Percentiles rank a stretch among this genome's conserved stretches.
These are phyloP conservation scores for Colletotrichum horii DNA, from an alignment of 2,329 filamentous ascomycete genomes.

Conservation along the genomic window DNA sequence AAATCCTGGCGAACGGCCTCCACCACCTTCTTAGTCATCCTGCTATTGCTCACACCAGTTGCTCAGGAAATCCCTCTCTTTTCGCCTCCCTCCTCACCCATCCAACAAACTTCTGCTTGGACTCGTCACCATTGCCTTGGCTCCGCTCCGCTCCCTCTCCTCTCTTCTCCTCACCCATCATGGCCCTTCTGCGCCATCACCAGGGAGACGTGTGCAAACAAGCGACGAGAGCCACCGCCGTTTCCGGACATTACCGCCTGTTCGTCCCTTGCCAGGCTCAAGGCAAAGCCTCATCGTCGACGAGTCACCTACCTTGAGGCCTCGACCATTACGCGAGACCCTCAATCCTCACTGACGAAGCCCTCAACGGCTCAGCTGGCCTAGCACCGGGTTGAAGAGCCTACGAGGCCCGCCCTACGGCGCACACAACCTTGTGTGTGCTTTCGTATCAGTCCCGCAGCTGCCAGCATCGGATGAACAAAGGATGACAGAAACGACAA, in stretches of 20 bases:
- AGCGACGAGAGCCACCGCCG: background rate
- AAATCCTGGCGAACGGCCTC: background rate
- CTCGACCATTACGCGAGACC: background rate
- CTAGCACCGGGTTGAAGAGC: background rate
- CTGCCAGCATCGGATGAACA: constrained; percentile 11
- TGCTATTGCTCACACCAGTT: background rate
- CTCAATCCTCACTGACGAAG: background rate
- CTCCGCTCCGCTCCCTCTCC: background rate
- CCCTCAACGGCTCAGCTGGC: constrained; percentile 4
- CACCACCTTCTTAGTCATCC: background rate
- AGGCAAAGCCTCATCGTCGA: background rate
- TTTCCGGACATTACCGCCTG: background rate
- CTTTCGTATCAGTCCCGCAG: background rate
- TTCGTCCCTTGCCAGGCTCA: background rate
- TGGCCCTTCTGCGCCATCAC: background rate
- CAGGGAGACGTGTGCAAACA: background rate
- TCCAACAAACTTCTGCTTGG: background rate
- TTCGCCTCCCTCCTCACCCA: background rate
- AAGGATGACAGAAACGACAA: background rate
- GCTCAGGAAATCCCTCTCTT: background rate
- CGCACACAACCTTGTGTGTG: background rate
- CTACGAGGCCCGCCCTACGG: background rate
- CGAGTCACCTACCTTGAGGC: constrained; percentile 9
- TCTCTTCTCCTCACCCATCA: background rate
- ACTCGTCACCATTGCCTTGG: background rate